Base-by-base conservation (phyloP, 352 stramenopile species). In the Phytophthora uliginosa region DNA sequence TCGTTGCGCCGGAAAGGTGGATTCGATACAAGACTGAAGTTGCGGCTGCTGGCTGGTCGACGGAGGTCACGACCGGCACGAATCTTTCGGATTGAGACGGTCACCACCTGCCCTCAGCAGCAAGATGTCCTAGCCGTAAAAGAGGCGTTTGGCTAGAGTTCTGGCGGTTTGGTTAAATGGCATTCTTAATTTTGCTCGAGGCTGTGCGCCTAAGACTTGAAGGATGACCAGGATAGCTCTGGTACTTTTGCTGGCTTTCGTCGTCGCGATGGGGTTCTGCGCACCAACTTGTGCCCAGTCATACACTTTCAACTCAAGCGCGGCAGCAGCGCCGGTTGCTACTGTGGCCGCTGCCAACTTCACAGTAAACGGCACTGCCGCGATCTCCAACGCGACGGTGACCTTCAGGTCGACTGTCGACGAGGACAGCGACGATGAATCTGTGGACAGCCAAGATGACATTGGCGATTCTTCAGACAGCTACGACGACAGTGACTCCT, bases 11-110 rank as follows among this genome's bases (percentile, higher is more conserved):
- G 56, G 54, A 74, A 63, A 20, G 38, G 10, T 55, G 67, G 63
- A 73, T 74, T 78, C 66, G 20, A 78, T 71, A 74, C 66, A 65
- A 66, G 45, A 24, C 17, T 69, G 15, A 73, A 73, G 61, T 31
- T 52, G 33, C 17, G 20, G 50, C 61, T 60, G 63, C n/a, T 66
- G 64, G 51, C 47, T 45, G 18, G 42, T 20, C 6, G 57, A 45
- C 22, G 13, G 24, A 13, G 28, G 26, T 40, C 24, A 73, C 45
- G 13, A 65, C 38, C n/a, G 13, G 18, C 42, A 59, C 59, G 70
- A 77, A 77, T 77, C 70, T 77, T 28, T 64, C 17, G 33, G 47
- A 10, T 69, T 73, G 64, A 74, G 60, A 70, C 60, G 59, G 55
- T 68, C 53, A 74, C 56, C 34, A 64, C 65, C 62, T 56, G 63